Evolutionary conservation across 805 yeast species (phyloP), one percentile per base, ranked within the genome.

Genomic region (Starmera amethionina): DNA sequence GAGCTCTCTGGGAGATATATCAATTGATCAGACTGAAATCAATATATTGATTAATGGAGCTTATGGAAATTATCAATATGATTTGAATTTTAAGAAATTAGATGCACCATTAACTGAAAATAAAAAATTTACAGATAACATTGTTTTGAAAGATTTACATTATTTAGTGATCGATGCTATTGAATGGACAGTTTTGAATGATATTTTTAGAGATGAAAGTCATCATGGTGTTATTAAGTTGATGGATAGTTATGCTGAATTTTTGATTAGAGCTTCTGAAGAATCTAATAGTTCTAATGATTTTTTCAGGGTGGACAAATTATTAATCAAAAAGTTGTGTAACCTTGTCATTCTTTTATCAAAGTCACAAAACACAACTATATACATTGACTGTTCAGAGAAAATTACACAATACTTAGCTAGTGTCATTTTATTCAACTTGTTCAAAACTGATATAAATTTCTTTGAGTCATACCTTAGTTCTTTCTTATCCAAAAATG

Each of bases 141-240:
- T 48, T 45, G 39, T 60, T 0, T 59, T 73, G 47, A 77, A 78
- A 0, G 79, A 77, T 7, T 64, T 77, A 16, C 48, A 60, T 30
- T 52, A 52, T 37, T 42, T 64, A 22, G 49, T 60, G 1, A 41
- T 75, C 7, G 56, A 58, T 50, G 38, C 58, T 8, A 45, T 63
- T 11, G 67, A 63, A 35, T 61, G 64, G 65, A 48, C 55, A n/a
- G 62, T 59, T 0, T 38, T 59, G 12, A 53, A 63, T 44, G 67
- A 63, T 35, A 58, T 55, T 3, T 54, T 60, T 30, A 47, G 46
- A 16, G 48, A 45, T 0, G 73, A 72, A 2, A 67, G 71, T 39
- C 59, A 55, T 15, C 37, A 48, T 6, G 51, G 57, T 4, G 45
- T 63, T 8, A 55, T 67, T 13, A 42, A 47, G 42, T 46, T 61